Base-by-base conservation (phyloP, 495 filamentous ascomycete species). In the Daldinia concentrica region DNA sequence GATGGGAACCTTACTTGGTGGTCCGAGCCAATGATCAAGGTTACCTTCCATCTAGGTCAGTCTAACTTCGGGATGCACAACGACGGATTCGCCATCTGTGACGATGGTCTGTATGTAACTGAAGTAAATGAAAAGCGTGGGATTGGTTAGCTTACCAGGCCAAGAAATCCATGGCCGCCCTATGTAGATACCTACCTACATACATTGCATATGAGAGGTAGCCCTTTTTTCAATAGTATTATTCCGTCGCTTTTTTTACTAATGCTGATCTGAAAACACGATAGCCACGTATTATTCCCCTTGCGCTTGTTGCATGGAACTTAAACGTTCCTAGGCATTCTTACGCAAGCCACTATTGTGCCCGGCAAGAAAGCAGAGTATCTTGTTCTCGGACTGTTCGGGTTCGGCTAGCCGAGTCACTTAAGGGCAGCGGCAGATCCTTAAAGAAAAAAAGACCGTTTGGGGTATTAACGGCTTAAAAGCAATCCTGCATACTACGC, bases 401-500 rank as follows among this genome's bases (percentile, higher is more conserved):
- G 71, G 57, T 59, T 73, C 32, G 62, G 7, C 66, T 73, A 69
- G 62, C 66, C 71, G 62, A 73, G 24, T 58, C 62, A 66, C 22
- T 63, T 73, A 73, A 54, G 52, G 65, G 70, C 70, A 73, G 70
- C 70, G 62, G 58, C 19, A 48, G 43, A 48, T 41, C 50, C 58
- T 69, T 59, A 34, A n/a, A 26, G 7, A 60, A 64, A 51, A 61
- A 55, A 57, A 73, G 6, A 30, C 0, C 66, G 62, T 58, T 69
- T 73, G 71, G 71, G 71, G 62, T 73, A 73, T 66, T 58, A 39
- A 69, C 71, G 71, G 71, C 71, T 73, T 69, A 71, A 70, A 68
- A 58, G 61, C 24, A 65, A 73, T 61, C 71, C 66, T 68, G 62
- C 65, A 68, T 51, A 54, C 62, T 58, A 65, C 65, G 57, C 57